These are phyloP conservation scores for Cystobasidiaceae sp. DNA, from an alignment of 1,284 basidiomycete species.

Conservation along the genomic window DNA sequence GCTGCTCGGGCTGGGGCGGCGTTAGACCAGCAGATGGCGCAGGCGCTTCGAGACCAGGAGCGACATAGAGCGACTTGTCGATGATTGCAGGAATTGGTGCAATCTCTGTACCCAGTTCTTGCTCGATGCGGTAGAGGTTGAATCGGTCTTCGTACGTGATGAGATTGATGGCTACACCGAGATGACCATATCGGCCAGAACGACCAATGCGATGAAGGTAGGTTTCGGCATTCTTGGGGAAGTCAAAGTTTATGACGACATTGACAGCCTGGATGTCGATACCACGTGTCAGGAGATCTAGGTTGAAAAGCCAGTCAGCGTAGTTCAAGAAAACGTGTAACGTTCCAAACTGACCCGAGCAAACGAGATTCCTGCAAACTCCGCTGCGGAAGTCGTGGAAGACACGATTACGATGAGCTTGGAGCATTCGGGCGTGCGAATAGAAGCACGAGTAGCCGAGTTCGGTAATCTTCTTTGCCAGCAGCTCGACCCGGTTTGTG, in stretches of 20 bases:
- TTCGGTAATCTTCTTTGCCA: conserved; percentile 98
- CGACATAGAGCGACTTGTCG: conserved; percentile 38
- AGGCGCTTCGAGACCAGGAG: conserved; percentile 25
- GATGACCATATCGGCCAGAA: conserved; percentile 92
- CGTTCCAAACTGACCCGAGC: conserved; percentile 54
- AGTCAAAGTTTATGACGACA: conserved; percentile 96
- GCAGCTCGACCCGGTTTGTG: conserved; percentile 96
- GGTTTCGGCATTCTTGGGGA: conserved; percentile 97
- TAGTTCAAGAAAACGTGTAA: background rate
- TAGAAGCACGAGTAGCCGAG: conserved; percentile 99
- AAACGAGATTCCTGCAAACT: conserved; percentile 96
- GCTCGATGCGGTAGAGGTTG: conserved; percentile 95
- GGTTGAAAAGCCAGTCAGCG: background rate
- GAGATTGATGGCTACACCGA: conserved; percentile 88
- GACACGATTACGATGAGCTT: conserved; percentile 95
- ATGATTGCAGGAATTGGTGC: conserved; percentile 76
- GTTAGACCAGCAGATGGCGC: conserved; percentile 1
- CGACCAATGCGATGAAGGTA: conserved; percentile 97
- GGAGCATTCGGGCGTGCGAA: conserved; percentile 99
- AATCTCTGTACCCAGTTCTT: conserved; percentile 97
- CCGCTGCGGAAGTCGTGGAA: conserved; percentile 99
- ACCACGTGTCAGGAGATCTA: conserved; percentile 92
- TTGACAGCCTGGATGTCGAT: conserved; percentile 99
- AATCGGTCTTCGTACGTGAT: conserved; percentile 85
- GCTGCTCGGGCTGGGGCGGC: background rate